phyloP scores from a whole-genome alignment of 371 early-diverging fungal species.

The Smittium mucronatum region DNA sequence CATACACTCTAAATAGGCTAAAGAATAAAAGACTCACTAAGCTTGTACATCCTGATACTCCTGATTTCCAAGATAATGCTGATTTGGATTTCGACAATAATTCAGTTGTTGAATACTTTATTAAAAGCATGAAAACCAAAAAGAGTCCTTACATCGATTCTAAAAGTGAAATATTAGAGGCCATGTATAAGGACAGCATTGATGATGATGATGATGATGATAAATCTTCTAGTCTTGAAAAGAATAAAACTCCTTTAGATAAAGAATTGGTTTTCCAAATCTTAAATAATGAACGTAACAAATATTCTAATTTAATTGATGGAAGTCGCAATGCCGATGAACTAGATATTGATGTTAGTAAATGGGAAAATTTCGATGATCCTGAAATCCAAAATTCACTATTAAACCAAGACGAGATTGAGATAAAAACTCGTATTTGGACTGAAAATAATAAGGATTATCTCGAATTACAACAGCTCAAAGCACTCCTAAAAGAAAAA shows the following conservation, averaged over 20 bases:
- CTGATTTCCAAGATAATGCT: neutral
- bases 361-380: conserved; percentile 57
- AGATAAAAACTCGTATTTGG: conserved; percentile 69
- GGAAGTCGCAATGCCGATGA: neutral
- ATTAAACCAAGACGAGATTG: conserved; percentile 59
- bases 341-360: conserved; percentile 28
- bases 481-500: conserved; percentile 18
- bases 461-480: conserved; percentile 56
- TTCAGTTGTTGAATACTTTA: conserved; percentile 1
- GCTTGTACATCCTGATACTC: neutral
- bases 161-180: neutral
- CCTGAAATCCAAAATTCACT: conserved; percentile 60
- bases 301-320: neutral
- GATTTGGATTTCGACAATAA: conserved; percentile 6
- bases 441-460: conserved; percentile 73
- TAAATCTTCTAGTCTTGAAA: neutral
- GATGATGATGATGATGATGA: neutral
- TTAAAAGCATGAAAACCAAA: neutral
- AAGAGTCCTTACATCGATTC: neutral
- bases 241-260: conserved; percentile 4
- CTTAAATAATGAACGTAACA: neutral
- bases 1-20: conserved; percentile 38
- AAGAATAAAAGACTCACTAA: conserved; percentile 34
- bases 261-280: neutral
- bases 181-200: conserved; percentile 1